Evolutionary conservation across 169 alveolate genomes (phyloP).

Genomic region (Toxoplasma gondii): DNA sequence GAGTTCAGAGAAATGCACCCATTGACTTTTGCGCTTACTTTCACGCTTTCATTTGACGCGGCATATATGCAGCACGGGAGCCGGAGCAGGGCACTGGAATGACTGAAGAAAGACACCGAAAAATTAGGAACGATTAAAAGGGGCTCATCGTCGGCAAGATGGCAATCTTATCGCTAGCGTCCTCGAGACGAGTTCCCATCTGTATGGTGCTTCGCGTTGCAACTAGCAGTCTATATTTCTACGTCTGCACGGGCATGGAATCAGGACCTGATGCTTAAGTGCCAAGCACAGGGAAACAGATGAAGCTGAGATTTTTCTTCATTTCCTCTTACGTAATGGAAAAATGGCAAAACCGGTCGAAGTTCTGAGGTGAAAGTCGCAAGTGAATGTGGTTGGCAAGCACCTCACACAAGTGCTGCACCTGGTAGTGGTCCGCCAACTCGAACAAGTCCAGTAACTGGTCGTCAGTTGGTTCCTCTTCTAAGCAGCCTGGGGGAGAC

Average conservation of each 20-base stretch:
- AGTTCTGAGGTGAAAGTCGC: slow-evolving; percentile 35
- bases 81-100: slow-evolving; percentile 31
- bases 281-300: no score
- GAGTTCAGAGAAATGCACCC: no score
- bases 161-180: no score
- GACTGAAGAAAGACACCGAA: neutral
- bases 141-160: no score
- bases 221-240: no score
- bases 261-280: no score
- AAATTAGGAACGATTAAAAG: neutral
- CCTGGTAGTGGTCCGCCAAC: slow-evolving; percentile 23
- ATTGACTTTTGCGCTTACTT: neutral
- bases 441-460: slow-evolving; percentile 16
- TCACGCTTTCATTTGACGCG: slow-evolving; percentile 19
- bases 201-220: no score
- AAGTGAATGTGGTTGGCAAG: neutral
- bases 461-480: slow-evolving; percentile 28
- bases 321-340: neutral
- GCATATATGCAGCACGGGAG: slow-evolving; percentile 42
- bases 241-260: no score
- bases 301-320: no score
- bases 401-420: slow-evolving; percentile 21
- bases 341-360: slow-evolving; percentile 7
- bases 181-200: no score
- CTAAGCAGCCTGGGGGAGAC: neutral